Percentiles rank a stretch among this genome's conserved stretches.
Conservation (phyloP, 2,329 filamentous ascomycete species). For the Colletotrichum lini region DNA sequence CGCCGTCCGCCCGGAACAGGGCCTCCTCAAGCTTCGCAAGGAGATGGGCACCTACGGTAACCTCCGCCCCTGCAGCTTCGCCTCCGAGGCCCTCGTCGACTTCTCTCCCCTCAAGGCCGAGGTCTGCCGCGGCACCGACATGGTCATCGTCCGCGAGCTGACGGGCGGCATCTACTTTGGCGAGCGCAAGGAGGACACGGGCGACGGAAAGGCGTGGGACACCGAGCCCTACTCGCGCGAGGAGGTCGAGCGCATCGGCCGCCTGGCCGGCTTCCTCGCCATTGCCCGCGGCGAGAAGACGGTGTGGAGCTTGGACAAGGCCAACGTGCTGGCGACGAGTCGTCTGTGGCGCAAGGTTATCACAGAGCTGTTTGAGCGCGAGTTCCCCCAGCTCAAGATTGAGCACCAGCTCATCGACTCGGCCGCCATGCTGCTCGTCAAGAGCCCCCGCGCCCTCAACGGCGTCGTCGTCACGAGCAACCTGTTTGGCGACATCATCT, state of each 20-base stretch:
- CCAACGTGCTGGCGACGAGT: conserved; percentile 93
- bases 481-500: conserved; percentile 95
- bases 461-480: conserved; percentile 95
- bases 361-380: conserved; percentile 85
- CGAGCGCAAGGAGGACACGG: conserved; percentile 84
- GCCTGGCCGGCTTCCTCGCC: conserved; percentile 86
- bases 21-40: conserved; percentile 90
- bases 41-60: conserved; percentile 96
- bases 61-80: conserved; percentile 96
- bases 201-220: conserved; percentile 82
- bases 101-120: conserved; percentile 89
- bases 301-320: conserved; percentile 94
- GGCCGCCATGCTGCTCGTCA: conserved; percentile 98
- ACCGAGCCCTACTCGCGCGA: conserved; percentile 87
- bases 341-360: conserved; percentile 92
- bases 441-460: conserved; percentile 90
- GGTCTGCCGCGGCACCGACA: conserved; percentile 89
- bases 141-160: conserved; percentile 92
- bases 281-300: conserved; percentile 77
- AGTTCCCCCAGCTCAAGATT: conserved; percentile 89
- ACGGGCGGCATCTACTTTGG: conserved; percentile 98
- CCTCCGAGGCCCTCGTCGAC: conserved; percentile 86
- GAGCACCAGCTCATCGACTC: conserved; percentile 94
- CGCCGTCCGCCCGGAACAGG: conserved; percentile 90
- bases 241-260: conserved; percentile 90